Evolutionary conservation across 176 grass and related monocot genomes (phyloP), one percentile per base, ranked within the genome.

Genomic region (Oryza rufipogon): DNA sequence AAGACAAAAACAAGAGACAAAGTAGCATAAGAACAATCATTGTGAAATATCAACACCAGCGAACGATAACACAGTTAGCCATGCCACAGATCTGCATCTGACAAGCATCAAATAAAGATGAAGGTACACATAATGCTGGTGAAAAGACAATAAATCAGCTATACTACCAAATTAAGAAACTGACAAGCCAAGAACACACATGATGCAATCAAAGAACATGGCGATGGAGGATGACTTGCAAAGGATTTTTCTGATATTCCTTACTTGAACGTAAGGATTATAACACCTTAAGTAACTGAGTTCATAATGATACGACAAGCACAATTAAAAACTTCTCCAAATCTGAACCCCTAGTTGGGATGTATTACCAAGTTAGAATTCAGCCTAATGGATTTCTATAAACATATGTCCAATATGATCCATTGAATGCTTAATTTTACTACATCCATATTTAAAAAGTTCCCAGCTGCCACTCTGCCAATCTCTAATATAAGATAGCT

Each of bases 1-100:
- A 5, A 34, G 17, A 34, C 4, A 86, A 54, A 66, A 75, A 68
- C 5, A 42, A 61, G 15, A 71, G 17, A 51, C 11, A 65, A 34
- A 83, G 47, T 72, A 77, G 66, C 12, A 78, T 25, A 86, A 69
- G 34, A 49, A 84, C 28, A 80, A 47, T 67, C 63, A 73, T 6
- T 66, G 26, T 12, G 74, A 42, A 65, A 34, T 46, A 83, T 3
- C 20, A 33, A 15, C 26, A 72, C 36, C 11, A 76, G 23, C 1
- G 10, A 34, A 84, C 23, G n/a, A 4, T 38, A 66, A 17, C 7
- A 67, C 17, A n/a, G 19, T 36, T 17, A 56, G 14, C 84, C 33
- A 45, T 52, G 32, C 1, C 5, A 54, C 28, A 73, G 26, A 47
- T n/a, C 66, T 58, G 26, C 3, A 86, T 23, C 47, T 13, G n/a